These are phyloP conservation scores for Aspergillus sp. DNA, from an alignment of 2,329 filamentous ascomycete genomes.

Conservation along the genomic window DNA sequence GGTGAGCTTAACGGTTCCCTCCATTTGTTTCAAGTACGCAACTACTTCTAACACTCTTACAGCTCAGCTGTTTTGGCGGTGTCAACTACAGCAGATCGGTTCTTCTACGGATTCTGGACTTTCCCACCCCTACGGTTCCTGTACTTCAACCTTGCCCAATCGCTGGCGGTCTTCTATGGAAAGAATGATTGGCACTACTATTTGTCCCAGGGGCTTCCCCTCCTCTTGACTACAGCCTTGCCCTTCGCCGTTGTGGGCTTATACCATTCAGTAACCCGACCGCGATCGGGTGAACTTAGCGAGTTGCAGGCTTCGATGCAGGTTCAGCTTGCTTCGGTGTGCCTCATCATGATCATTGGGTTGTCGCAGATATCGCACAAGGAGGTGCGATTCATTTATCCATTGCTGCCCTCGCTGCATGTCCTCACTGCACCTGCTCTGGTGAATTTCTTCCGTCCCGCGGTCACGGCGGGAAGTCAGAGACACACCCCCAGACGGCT, in stretches of 20 bases:
- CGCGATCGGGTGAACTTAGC: slow-evolving; percentile 33
- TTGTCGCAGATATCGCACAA: slow-evolving; percentile 89
- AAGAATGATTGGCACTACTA: slow-evolving; percentile 92
- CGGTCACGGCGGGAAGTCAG: slow-evolving; percentile 35
- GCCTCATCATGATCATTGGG: slow-evolving; percentile 60
- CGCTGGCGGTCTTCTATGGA: slow-evolving; percentile 89
- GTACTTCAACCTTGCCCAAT: slow-evolving; percentile 85
- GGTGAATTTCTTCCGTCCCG: slow-evolving; percentile 63
- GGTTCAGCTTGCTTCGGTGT: slow-evolving; percentile 59
- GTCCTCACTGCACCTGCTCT: slow-evolving; percentile 72
- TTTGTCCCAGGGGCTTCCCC: slow-evolving; percentile 80
- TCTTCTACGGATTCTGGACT: slow-evolving; percentile 83
- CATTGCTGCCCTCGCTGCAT: slow-evolving; percentile 82
- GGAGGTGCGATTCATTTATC: slow-evolving; percentile 95
- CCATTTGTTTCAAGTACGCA: slow-evolving; percentile 12
- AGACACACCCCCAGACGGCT: slow-evolving; percentile 49
- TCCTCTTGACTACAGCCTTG: slow-evolving; percentile 79
- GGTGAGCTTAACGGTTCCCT: slow-evolving; percentile 30
- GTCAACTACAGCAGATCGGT: slow-evolving; percentile 69
- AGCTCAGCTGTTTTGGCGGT: slow-evolving; percentile 58
- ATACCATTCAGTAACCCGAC: slow-evolving; percentile 51
- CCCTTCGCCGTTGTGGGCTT: slow-evolving; percentile 73
- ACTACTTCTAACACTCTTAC: neutral
- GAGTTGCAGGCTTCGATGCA: slow-evolving; percentile 42
- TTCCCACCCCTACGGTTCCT: slow-evolving; percentile 86